Evolutionary conservation across 208 protist species (phyloP), one percentile per base, ranked within the genome.

Genomic region (Leishmania tarentolae): DNA sequence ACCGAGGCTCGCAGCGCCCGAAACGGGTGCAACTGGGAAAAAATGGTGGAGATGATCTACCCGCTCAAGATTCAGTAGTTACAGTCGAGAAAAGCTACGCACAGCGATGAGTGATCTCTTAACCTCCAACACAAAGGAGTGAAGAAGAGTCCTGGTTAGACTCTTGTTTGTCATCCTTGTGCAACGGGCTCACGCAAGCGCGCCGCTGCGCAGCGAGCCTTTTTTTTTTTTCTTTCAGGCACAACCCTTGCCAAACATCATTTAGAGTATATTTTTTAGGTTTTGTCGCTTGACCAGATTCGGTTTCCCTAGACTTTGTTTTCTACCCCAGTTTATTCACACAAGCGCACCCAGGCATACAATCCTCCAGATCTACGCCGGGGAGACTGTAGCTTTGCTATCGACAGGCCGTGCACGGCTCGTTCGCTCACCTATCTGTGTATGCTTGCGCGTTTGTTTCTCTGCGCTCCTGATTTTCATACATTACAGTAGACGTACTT

Each of bases 11-110:
- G 74, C 50, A 84, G 56, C 44, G 76, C 78, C 40, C 77, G 76
- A 1, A 74, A 81, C 15, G 86, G 82, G 47, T 90, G 92, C 77
- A 97, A 84, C 50, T 98, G 95, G 95, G 92, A 95, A 66, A 91
- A 87, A 61, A 80, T 98, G 73, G 89, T 97, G 47, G 92, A 96
- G 46, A 57, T 94, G 53, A 92, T 98, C 66, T 94, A 98, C 76
- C 95, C 95, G 8, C 78, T 93, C 35, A 92, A 90, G 66, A 85
- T 96, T 24, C 57, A 86, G 46, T 89, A 90, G 80, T 44, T 24
- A 19, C 24, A 6, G 65, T 50, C 42, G 13, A n/a, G n/a, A 35
- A 53, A 13, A 28, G 50, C 28, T 59, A 2, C 57, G 40, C 19
- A 40, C 28, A 28, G 2, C 75, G 31, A 21, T 50, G 75, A 52